These are phyloP conservation scores for Peribolospora kevripleyi DNA, from an alignment of 768 basidiomycete species.

Conservation along the genomic window DNA sequence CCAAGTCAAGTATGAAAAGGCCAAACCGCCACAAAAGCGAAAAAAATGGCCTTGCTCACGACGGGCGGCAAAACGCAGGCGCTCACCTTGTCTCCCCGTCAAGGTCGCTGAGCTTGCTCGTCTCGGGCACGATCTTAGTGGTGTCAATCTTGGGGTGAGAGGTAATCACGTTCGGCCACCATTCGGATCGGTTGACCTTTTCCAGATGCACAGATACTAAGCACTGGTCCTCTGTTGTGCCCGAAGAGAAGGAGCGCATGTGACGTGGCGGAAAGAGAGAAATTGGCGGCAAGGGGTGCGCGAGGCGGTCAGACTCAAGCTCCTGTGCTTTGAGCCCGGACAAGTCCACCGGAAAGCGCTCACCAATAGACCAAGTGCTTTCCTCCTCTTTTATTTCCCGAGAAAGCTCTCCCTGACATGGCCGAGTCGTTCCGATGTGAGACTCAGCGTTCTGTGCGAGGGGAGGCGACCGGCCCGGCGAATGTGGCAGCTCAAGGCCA, in stretches of 20 bases:
- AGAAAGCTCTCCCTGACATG: no score
- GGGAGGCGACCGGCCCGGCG: neutral
- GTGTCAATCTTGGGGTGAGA: slow-evolving; percentile 95
- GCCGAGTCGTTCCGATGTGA: no score
- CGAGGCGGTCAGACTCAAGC: no score
- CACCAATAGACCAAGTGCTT: no score
- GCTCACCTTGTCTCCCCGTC: slow-evolving; percentile 74
- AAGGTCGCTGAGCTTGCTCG: slow-evolving; percentile 85
- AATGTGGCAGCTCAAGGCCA: slow-evolving; percentile 63
- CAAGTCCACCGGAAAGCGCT: no score
- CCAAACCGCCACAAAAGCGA: neutral
- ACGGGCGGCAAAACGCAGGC: neutral
- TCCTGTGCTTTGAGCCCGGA: no score
- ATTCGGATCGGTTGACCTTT: slow-evolving; percentile 63
- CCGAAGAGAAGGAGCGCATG: neutral
- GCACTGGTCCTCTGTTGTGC: slow-evolving; percentile 46
- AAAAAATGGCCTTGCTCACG: neutral
- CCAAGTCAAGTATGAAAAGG: neutral
- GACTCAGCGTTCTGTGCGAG: neutral
- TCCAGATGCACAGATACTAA: slow-evolving; percentile 52
- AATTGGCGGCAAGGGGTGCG: neutral
- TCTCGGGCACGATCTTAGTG: slow-evolving; percentile 77
- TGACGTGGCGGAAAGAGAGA: slow-evolving; percentile 1
- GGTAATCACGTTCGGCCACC: slow-evolving; percentile 94
- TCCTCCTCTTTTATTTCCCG: no score